These are phyloP conservation scores for Gentiana straminea DNA, from an alignment of 257 asterid genomes.

Conservation along the genomic window DNA sequence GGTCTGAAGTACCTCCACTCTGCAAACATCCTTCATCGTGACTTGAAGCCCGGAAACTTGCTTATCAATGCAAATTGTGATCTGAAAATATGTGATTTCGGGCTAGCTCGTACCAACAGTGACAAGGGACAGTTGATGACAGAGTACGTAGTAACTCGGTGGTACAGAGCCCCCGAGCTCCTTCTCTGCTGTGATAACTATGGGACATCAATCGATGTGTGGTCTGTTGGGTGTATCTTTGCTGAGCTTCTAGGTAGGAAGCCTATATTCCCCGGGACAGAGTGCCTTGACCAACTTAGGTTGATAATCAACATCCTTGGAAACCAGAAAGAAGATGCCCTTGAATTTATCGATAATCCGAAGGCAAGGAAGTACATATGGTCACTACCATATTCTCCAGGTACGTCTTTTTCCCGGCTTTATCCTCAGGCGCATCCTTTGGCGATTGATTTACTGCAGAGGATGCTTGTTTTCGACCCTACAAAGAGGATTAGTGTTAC, in stretches of 20 bases:
- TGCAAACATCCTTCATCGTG: conserved; percentile 21
- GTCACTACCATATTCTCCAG: conserved; percentile 16
- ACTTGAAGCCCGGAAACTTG: conserved; percentile 21
- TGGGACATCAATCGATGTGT: conserved; percentile 19
- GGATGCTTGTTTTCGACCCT: conserved; percentile 22
- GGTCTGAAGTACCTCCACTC: conserved; percentile 23
- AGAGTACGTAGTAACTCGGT: conserved; percentile 21
- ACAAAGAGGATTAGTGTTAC: conserved; percentile 20
- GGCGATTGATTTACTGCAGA: conserved; percentile 21
- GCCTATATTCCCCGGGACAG: conserved; percentile 19
- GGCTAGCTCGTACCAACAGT: conserved; percentile 20
- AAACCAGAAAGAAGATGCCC: conserved; percentile 16
- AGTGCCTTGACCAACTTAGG: conserved; percentile 21
- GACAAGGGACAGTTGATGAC: conserved; percentile 23
- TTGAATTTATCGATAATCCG: conserved; percentile 17
- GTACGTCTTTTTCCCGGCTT: conserved; percentile 15
- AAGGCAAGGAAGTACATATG: conserved; percentile 20
- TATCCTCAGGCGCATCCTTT: conserved; percentile 15
- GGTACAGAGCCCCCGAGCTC: conserved; percentile 22
- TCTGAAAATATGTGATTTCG: conserved; percentile 20
- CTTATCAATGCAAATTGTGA: conserved; percentile 23
- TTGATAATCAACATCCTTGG: conserved; percentile 20
- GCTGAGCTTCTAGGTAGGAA: conserved; percentile 22
- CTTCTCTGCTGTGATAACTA: conserved; percentile 22
- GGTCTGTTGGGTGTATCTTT: conserved; percentile 23